These are phyloP conservation scores for Fusarium anthophilum DNA, from an alignment of 2,329 filamentous ascomycete species.

Conservation along the genomic window DNA sequence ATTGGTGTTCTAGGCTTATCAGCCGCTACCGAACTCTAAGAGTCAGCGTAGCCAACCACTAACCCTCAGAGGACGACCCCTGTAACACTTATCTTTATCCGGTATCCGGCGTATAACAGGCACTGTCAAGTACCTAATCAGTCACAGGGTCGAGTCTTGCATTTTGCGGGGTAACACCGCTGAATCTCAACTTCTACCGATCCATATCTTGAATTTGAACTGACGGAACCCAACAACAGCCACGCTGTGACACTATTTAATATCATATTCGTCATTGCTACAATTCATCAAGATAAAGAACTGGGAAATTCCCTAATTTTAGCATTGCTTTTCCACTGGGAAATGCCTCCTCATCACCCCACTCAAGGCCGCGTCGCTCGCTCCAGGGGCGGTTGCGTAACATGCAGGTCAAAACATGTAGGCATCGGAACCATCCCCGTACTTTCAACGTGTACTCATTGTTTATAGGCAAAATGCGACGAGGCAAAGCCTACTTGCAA, in stretches of 20 bases:
- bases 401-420: background rate
- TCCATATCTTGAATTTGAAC: background rate
- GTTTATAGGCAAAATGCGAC: background rate
- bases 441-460: background rate
- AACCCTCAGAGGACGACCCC: background rate
- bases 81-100: background rate
- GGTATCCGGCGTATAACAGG: background rate
- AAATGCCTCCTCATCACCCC: background rate
- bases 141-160: background rate
- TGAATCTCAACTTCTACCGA: background rate
- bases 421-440: background rate
- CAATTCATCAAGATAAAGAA: rapidly evolving
- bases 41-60: background rate
- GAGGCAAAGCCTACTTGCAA: background rate
- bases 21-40: background rate
- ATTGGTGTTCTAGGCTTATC: background rate
- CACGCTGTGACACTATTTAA: background rate
- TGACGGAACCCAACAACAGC: background rate
- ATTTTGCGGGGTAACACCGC: background rate
- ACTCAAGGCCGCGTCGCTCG: background rate
- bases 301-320: rapidly evolving
- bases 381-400: background rate
- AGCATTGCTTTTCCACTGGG: rapidly evolving
- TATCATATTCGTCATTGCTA: background rate
- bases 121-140: background rate